Percentiles rank a stretch among this genome's conserved stretches.
Evolutionary conservation across 257 asterid genomes (phyloP).

Genomic region (Solanum pinnatisectum): DNA sequence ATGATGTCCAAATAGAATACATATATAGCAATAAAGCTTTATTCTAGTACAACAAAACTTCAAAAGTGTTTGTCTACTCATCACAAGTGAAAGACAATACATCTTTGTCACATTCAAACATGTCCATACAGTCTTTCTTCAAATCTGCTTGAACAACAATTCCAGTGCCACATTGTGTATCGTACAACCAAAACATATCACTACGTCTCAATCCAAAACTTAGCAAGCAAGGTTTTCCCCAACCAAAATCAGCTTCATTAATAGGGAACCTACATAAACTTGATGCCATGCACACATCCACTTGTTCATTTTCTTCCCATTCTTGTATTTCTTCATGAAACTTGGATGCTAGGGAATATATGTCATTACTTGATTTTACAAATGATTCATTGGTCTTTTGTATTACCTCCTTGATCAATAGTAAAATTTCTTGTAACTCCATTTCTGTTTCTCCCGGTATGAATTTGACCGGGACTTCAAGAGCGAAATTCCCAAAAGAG

Average conservation of each 20-base stretch:
- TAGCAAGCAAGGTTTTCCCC: neutral
- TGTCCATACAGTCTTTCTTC: neutral
- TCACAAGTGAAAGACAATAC: neutral
- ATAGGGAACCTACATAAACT: neutral
- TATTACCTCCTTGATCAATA: too few relatives aligned
- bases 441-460: too few relatives aligned
- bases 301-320: neutral
- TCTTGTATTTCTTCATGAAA: neutral
- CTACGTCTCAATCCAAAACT: neutral
- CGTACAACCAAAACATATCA: neutral
- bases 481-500: too few relatives aligned
- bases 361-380: too few relatives aligned
- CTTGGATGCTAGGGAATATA: too few relatives aligned
- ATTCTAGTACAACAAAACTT: neutral
- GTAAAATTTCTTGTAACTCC: too few relatives aligned
- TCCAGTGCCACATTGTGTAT: neutral
- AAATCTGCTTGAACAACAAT: neutral
- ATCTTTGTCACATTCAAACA: neutral
- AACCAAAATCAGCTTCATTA: neutral
- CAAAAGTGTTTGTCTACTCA: too few relatives aligned
- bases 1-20: neutral
- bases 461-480: too few relatives aligned
- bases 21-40: neutral
- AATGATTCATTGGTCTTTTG: too few relatives aligned
- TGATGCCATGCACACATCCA: neutral